phyloP scores from a whole-genome alignment of 805 yeast genomes.

The Suhomyces kilbournensis region DNA sequence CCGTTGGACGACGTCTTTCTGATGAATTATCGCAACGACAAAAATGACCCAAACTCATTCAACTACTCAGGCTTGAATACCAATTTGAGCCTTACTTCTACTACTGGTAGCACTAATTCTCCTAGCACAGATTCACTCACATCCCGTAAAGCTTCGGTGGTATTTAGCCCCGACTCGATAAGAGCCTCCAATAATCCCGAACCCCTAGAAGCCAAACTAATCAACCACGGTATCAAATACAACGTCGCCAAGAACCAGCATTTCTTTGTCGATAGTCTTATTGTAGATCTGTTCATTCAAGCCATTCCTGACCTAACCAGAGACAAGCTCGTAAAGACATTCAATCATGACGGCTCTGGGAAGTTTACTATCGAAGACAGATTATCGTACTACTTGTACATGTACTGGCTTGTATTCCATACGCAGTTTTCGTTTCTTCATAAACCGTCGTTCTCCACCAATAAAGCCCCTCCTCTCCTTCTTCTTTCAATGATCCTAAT shows the following conservation, averaged over 20 bases:
- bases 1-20: conserved; percentile 38
- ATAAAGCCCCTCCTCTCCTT: conserved; percentile 46
- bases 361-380: conserved; percentile 27
- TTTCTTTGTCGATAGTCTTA: conserved; percentile 33
- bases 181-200: conserved; percentile 4
- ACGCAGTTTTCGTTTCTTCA: conserved; percentile 60
- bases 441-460: conserved; percentile 54
- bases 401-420: conserved; percentile 59
- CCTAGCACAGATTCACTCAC: conserved; percentile 24
- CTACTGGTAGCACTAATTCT: conserved; percentile 21
- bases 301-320: conserved; percentile 27
- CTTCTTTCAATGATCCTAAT: conserved; percentile 53
- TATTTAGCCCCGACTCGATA: conserved; percentile 8
- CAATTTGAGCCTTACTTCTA: conserved; percentile 12
- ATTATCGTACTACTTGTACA: conserved; percentile 34
- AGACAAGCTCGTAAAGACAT: conserved; percentile 25
- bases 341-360: conserved; percentile 20
- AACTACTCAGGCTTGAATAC: background rate
- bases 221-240: conserved; percentile 17
- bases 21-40: conserved; percentile 8
- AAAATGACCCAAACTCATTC: background rate
- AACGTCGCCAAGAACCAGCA: conserved; percentile 32
- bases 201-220: conserved; percentile 13
- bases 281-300: conserved; percentile 33
- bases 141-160: conserved; percentile 13